These are phyloP conservation scores for Tolypocladium paradoxum DNA, from an alignment of 2,329 filamentous ascomycete species.

Conservation along the genomic window DNA sequence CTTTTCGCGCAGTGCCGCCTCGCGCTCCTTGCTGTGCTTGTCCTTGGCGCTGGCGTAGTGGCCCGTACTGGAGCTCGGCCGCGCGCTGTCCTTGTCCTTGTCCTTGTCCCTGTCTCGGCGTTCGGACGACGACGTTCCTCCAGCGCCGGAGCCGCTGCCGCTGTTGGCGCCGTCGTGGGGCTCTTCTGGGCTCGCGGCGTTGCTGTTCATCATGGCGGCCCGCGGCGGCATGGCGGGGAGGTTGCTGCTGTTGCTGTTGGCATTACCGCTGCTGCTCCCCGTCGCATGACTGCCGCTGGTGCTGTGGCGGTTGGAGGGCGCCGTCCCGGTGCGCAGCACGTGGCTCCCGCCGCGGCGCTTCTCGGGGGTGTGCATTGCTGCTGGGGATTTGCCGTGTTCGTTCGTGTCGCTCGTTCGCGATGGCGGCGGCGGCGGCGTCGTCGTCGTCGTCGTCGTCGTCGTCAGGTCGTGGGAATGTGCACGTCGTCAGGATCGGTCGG, in stretches of 20 bases:
- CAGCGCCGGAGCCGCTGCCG: conserved; percentile 8
- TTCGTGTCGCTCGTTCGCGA: background rate
- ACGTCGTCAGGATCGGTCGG: conserved; percentile 6
- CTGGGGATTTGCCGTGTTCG: background rate
- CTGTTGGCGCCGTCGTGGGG: conserved; percentile 10
- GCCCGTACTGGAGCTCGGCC: conserved; percentile 4
- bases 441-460: background rate
- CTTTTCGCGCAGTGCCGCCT: conserved; percentile 28
- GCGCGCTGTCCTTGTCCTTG: conserved; percentile 13
- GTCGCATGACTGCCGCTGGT: conserved; percentile 14
- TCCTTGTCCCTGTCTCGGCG: conserved; percentile 20
- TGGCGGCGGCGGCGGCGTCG: background rate
- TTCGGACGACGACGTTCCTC: conserved; percentile 23
- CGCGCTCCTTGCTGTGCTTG: conserved; percentile 10
- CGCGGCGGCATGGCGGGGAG: conserved; percentile 19
- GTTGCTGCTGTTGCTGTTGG: conserved; percentile 15
- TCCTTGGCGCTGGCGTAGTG: conserved; percentile 6
- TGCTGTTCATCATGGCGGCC: conserved; percentile 15
- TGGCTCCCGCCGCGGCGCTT: conserved; percentile 29
- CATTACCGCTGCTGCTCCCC: conserved; percentile 2
- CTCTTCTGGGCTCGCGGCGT: conserved; percentile 12
- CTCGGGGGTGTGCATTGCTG: conserved; percentile 29
- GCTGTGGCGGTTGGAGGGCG: conserved; percentile 9
- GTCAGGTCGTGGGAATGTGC: conserved; percentile 15
- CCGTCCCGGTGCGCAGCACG: conserved; percentile 10